phyloP scores from a whole-genome alignment of 805 yeast genomes.

The Yarrowia sp. region DNA sequence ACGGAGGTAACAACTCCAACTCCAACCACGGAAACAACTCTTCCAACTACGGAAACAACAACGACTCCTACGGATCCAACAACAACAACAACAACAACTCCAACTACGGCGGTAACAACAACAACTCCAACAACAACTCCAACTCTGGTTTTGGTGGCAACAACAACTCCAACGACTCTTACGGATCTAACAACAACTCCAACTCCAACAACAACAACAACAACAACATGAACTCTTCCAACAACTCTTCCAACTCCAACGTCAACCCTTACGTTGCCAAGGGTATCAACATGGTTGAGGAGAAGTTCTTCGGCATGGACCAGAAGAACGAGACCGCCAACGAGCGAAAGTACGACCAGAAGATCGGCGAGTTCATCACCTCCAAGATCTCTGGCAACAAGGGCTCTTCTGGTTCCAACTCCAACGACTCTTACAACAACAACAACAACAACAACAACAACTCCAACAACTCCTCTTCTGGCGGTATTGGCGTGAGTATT shows the following conservation, averaged over 20 bases:
- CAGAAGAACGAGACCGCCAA: conserved; percentile 24
- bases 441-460: conserved; percentile 22
- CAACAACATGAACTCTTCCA: conserved; percentile 2
- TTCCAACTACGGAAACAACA: conserved; percentile 7
- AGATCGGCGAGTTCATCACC: conserved; percentile 36
- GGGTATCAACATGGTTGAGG: conserved; percentile 37
- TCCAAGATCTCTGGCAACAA: conserved; percentile 11
- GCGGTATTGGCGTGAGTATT: conserved; percentile 26
- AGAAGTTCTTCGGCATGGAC: conserved; percentile 34
- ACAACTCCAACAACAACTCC: background rate
- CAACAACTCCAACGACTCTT: conserved; percentile 18
- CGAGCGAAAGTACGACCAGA: conserved; percentile 35
- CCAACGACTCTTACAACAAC: conserved; percentile 15
- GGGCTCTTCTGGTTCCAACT: conserved; percentile 8
- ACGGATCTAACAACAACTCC: background rate
- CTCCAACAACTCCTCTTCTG: conserved; percentile 14
- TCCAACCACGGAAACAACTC: background rate
- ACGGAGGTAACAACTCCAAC: background rate
- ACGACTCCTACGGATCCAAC: background rate
- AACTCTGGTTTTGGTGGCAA: background rate
- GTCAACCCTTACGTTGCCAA: conserved; percentile 37
- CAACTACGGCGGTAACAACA: no score
- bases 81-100: conserved; percentile 15
- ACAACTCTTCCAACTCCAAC: conserved; percentile 35
- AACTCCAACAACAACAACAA: conserved; percentile 11